Evolutionary conservation across 176 grass and related monocot genomes (phyloP).

Genomic region (Avena sativa): DNA sequence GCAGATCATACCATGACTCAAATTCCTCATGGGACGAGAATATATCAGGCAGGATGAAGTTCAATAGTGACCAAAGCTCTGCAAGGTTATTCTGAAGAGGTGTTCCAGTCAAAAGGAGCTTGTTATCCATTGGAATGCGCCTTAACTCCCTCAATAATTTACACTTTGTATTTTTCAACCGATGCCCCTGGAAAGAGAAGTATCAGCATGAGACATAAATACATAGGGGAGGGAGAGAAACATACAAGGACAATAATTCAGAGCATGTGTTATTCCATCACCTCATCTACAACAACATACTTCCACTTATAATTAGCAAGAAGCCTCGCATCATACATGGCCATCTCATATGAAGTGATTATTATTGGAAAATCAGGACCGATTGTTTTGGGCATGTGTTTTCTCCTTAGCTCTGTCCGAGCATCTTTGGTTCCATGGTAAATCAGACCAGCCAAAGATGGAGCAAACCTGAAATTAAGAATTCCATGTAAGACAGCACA

Average conservation of each 20-base stretch:
- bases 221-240: background rate
- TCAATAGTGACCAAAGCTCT: constrained; percentile 97
- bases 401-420: constrained; percentile 81
- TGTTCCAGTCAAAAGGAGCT: constrained; percentile 95
- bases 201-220: constrained; percentile 17
- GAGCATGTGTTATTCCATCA: constrained; percentile 31
- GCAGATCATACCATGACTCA: constrained; percentile 87
- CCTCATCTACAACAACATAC: constrained; percentile 97
- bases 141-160: constrained; percentile 77
- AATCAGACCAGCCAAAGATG: constrained; percentile 73
- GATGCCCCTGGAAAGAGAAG: constrained; percentile 77
- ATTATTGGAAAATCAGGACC: constrained; percentile 78
- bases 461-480: constrained; percentile 74
- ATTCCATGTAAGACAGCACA: constrained; percentile 33
- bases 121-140: constrained; percentile 90
- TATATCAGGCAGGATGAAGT: constrained; percentile 98
- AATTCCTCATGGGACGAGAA: constrained; percentile 93
- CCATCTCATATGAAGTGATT: constrained; percentile 89
- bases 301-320: constrained; percentile 89
- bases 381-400: constrained; percentile 67
- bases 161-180: constrained; percentile 93
- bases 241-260: constrained; percentile 22
- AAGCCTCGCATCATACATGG: constrained; percentile 70
- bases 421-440: constrained; percentile 81
- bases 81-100: constrained; percentile 97